phyloP scores from a whole-genome alignment of 345 rosid species.

The Microcos paniculata region DNA sequence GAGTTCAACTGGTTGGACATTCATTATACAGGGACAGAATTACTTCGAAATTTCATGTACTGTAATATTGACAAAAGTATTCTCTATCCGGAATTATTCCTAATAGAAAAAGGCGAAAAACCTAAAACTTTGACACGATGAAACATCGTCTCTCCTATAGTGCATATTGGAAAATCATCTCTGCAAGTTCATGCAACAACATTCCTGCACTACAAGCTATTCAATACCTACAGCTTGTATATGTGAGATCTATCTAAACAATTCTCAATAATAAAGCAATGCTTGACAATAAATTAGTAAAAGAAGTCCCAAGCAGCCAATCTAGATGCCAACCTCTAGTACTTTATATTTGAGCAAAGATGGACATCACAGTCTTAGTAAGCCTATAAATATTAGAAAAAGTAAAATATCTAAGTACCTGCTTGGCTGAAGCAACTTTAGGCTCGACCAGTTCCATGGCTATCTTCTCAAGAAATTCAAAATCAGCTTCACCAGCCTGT shows the following conservation, averaged over 20 bases:
- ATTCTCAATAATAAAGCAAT: not conserved
- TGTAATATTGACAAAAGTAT: not conserved
- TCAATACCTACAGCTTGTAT: not conserved
- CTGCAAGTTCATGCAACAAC: slow-evolving; percentile 80
- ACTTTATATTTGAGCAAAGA: not conserved
- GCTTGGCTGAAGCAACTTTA: slow-evolving; percentile 87
- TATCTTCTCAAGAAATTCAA: slow-evolving; percentile 79
- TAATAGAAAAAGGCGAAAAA: not conserved
- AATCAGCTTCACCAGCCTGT: slow-evolving; percentile 82
- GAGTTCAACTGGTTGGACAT: not conserved
- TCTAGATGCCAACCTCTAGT: not conserved
- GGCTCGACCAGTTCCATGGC: no score
- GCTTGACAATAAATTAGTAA: not conserved
- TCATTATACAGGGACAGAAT: not conserved
- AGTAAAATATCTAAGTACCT: slow-evolving; percentile 45
- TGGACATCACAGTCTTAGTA: not conserved
- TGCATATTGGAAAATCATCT: slow-evolving; percentile 86
- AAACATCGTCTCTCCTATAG: slow-evolving; percentile 12
- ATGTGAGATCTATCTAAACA: not conserved
- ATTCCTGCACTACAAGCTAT: not conserved
- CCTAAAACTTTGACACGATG: not conserved
- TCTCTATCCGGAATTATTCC: not conserved
- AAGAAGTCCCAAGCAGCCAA: not conserved
- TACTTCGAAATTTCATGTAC: not conserved
- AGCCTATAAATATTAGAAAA: not conserved